Conservation (phyloP, 257 asterid species). For the Asclepias syriaca region DNA sequence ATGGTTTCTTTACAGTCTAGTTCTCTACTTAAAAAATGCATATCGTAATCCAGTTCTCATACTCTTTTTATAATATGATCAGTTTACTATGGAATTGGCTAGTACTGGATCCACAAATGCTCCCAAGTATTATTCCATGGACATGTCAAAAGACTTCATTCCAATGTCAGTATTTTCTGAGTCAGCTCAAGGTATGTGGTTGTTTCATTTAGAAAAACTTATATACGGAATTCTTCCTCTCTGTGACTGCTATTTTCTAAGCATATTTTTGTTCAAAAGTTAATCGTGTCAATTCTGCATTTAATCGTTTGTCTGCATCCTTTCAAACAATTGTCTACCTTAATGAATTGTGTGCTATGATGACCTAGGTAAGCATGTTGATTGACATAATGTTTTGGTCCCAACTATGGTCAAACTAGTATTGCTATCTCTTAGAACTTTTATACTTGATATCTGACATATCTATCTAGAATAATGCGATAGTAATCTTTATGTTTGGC, state of each 20-base stretch:
- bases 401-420: too few species aligned
- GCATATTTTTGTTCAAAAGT: not conserved
- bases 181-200: constrained; percentile 62
- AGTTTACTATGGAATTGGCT: constrained; percentile 87
- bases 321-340: not conserved
- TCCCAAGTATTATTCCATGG: constrained; percentile 69
- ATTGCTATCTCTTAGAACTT: not conserved
- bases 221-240: not conserved
- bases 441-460: not conserved
- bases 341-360: not conserved
- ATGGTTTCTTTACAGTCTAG: constrained; percentile 8
- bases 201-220: not conserved
- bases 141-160: constrained; percentile 77
- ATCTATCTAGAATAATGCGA: not conserved
- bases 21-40: constrained; percentile 1
- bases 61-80: constrained; percentile 27
- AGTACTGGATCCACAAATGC: constrained; percentile 46
- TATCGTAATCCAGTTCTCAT: constrained; percentile 17
- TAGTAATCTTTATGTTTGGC: not conserved
- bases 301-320: not conserved
- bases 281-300: not conserved
- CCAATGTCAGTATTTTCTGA: constrained; percentile 86
- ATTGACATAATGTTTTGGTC: not conserved
- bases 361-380: not conserved
- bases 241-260: not conserved